Percentiles rank a stretch among this genome's conserved stretches.
Conservation (phyloP, 306 rosid species). For the Quercus aquifolioides region DNA sequence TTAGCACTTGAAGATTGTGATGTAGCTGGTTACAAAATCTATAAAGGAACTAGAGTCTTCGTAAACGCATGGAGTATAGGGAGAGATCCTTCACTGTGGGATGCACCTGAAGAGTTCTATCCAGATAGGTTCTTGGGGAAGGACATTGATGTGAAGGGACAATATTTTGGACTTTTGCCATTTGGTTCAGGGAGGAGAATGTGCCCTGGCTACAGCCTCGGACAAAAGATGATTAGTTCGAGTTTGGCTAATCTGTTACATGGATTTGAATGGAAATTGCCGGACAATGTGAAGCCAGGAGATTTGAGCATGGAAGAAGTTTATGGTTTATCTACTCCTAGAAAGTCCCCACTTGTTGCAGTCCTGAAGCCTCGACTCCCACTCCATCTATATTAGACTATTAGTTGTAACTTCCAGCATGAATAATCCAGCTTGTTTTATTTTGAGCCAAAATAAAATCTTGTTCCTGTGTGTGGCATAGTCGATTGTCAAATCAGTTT, state of each 20-base stretch:
- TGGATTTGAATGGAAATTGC: conserved; percentile 21
- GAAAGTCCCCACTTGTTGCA: conserved; percentile 28
- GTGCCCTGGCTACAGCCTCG: conserved; percentile 10
- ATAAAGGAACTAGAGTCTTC: conserved; percentile 17
- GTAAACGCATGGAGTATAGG: conserved; percentile 39
- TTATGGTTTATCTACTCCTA: conserved; percentile 15
- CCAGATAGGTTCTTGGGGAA: conserved; percentile 34
- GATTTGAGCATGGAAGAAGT: conserved; percentile 31
- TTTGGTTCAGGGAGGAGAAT: conserved; percentile 37
- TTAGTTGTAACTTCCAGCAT: no score
- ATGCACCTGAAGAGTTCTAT: conserved; percentile 18
- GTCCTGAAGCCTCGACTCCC: conserved; percentile 31
- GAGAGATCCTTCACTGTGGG: conserved; percentile 30
- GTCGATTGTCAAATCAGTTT: no score
- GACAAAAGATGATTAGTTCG: background rate
- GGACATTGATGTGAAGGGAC: conserved; percentile 31
- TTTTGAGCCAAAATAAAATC: no score
- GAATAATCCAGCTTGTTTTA: no score
- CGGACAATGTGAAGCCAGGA: background rate
- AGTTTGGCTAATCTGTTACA: conserved; percentile 25
- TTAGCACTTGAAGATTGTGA: conserved; percentile 30
- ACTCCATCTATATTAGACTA: conserved; percentile 16
- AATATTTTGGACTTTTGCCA: conserved; percentile 31
- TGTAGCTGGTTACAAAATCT: conserved; percentile 18
- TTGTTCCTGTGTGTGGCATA: no score